phyloP scores from a whole-genome alignment of 2,329 filamentous ascomycete species.

The Aspergillus ibericus region DNA sequence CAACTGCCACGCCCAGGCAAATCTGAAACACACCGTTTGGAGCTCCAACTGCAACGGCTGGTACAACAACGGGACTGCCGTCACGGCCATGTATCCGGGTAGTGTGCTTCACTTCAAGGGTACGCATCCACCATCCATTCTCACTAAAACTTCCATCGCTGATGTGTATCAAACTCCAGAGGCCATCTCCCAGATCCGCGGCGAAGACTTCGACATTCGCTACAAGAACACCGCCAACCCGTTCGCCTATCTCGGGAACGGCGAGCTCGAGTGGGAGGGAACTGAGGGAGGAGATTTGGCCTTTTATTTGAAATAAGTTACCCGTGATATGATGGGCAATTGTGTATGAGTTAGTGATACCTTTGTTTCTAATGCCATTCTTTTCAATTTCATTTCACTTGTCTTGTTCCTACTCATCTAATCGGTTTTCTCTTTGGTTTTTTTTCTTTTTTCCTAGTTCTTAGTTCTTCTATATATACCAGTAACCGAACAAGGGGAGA shows the following conservation, averaged over 20 bases:
- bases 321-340: not conserved
- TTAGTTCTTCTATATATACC: no score
- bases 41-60: constrained; percentile 27
- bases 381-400: no score
- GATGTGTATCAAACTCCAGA: not conserved
- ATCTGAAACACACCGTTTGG: constrained; percentile 27
- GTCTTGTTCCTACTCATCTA: no score
- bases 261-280: constrained; percentile 15
- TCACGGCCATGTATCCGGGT: constrained; percentile 28
- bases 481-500: no score
- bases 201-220: constrained; percentile 20
- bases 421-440: no score
- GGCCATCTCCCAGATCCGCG: constrained; percentile 14
- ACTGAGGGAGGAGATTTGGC: constrained; percentile 10
- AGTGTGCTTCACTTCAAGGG: constrained; percentile 26
- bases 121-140: not conserved
- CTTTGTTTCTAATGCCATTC: no score
- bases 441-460: no score
- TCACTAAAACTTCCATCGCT: no score
- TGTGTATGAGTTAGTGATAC: not conserved
- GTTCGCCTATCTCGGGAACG: constrained; percentile 17
- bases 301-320: constrained; percentile 11
- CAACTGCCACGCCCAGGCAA: constrained; percentile 23
- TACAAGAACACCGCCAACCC: constrained; percentile 15
- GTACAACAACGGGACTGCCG: constrained; percentile 24